Evolutionary conservation across 2,329 filamentous ascomycete species (phyloP).

Genomic region (Colletotrichum falcatum): DNA sequence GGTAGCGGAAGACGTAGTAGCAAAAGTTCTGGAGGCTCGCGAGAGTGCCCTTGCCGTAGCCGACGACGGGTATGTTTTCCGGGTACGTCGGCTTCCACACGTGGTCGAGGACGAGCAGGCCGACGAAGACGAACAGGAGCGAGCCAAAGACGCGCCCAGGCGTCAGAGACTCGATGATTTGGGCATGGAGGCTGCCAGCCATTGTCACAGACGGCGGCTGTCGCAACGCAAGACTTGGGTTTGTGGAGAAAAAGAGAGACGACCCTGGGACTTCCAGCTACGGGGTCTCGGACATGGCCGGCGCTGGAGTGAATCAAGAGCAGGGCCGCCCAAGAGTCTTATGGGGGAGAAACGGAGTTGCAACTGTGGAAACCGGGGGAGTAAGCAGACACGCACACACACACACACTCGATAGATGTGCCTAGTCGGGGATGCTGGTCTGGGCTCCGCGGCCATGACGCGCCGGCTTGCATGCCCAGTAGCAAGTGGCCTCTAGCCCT

Average conservation of each 20-base stretch:
- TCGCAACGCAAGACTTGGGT: no score
- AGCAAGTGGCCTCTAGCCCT: not conserved
- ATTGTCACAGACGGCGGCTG: constrained; percentile 11
- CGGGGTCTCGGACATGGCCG: constrained; percentile 2
- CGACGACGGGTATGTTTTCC: constrained; percentile 55
- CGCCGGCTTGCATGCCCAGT: constrained; percentile 1
- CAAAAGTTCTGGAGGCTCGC: constrained; percentile 55
- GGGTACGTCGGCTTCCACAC: constrained; percentile 55
- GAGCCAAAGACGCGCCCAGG: constrained; percentile 46
- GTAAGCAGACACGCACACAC: no score
- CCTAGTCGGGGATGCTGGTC: constrained; percentile 12
- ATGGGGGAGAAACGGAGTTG: constrained; percentile 16
- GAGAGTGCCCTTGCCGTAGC: constrained; percentile 52
- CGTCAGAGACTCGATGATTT: constrained; percentile 49
- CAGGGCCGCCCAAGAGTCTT: not conserved
- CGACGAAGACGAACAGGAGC: constrained; percentile 49
- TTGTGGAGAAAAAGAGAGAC: not conserved
- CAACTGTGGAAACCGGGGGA: constrained; percentile 8
- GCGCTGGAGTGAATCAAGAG: not conserved
- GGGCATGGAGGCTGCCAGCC: constrained; percentile 43
- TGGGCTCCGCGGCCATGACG: constrained; percentile 28
- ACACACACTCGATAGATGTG: no score
- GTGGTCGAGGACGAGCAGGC: constrained; percentile 56
- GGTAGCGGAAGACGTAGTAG: constrained; percentile 53
- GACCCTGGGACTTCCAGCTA: not conserved